These are phyloP conservation scores for Nannizzia gypsea DNA, from an alignment of 2,329 filamentous ascomycete genomes.

Conservation along the genomic window DNA sequence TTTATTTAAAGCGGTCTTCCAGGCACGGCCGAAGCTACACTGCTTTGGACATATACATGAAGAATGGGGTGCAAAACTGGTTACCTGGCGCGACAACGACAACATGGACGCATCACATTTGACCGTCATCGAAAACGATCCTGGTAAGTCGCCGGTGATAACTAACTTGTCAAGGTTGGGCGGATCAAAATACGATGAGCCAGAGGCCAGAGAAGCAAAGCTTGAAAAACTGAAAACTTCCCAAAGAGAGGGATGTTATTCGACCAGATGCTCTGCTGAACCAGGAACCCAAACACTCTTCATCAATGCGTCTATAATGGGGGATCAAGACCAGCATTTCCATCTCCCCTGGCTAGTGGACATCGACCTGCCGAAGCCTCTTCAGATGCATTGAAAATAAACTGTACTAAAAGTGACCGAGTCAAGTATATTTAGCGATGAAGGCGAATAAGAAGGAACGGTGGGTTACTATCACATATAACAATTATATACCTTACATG, in stretches of 20 bases:
- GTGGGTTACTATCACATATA: no score
- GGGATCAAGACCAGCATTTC: background rate
- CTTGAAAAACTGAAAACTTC: background rate
- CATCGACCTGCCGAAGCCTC: background rate
- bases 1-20: conserved; percentile 22
- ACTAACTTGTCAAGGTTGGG: background rate
- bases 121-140: conserved; percentile 35
- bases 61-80: conserved; percentile 45
- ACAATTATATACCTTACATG: no score
- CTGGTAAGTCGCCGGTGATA: conserved; percentile 21
- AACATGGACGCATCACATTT: conserved; percentile 34
- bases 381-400: background rate
- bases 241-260: background rate
- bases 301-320: background rate
- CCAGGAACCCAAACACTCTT: background rate
- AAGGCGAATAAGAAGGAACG: no score
- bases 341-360: background rate
- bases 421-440: no score
- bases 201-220: background rate
- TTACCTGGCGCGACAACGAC: conserved; percentile 37
- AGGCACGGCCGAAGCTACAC: conserved; percentile 25
- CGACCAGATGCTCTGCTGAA: background rate
- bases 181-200: background rate
- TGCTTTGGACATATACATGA: conserved; percentile 38
- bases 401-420: no score